Evolutionary conservation across 768 basidiomycete genomes (phyloP).

Genomic region (Leccinellum luteum): DNA sequence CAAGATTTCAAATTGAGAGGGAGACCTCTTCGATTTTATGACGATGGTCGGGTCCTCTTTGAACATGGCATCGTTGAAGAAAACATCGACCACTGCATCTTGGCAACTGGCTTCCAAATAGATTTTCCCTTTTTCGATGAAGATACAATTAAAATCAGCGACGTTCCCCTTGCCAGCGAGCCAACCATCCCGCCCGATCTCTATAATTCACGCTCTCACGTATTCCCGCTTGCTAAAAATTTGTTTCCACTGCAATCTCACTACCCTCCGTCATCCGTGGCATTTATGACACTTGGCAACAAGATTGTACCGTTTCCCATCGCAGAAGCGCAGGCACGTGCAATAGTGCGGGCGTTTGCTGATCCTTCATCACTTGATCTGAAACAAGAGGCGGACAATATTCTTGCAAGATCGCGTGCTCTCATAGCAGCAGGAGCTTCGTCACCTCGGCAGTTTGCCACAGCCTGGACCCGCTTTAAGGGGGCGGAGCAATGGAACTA

Average conservation of each 20-base stretch:
- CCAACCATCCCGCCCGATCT: constrained; percentile 51
- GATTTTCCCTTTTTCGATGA: constrained; percentile 60
- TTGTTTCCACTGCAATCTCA: constrained; percentile 57
- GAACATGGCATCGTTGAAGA: constrained; percentile 56
- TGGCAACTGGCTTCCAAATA: constrained; percentile 75
- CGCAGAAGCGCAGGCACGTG: constrained; percentile 74
- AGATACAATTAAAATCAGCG: constrained; percentile 31
- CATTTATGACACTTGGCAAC: constrained; percentile 61
- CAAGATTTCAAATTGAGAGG: constrained; percentile 41
- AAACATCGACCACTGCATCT: constrained; percentile 58
- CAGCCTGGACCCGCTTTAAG: constrained; percentile 54
- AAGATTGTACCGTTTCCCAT: constrained; percentile 72
- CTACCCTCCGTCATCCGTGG: constrained; percentile 50
- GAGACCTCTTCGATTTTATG: constrained; percentile 40
- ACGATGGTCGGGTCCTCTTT: constrained; percentile 49
- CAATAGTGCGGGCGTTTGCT: constrained; percentile 53
- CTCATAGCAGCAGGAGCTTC: constrained; percentile 36
- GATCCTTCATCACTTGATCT: constrained; percentile 49
- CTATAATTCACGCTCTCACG: constrained; percentile 60
- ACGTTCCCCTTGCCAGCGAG: constrained; percentile 38
- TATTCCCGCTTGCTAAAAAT: constrained; percentile 72
- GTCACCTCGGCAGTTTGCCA: constrained; percentile 42
- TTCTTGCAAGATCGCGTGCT: constrained; percentile 47
- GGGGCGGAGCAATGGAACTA: constrained; percentile 64
- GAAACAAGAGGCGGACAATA: constrained; percentile 44